Percentiles rank a stretch among this genome's conserved stretches.
These are phyloP conservation scores for Glycine tomentella DNA, from an alignment of 306 rosid species.

Conservation along the genomic window DNA sequence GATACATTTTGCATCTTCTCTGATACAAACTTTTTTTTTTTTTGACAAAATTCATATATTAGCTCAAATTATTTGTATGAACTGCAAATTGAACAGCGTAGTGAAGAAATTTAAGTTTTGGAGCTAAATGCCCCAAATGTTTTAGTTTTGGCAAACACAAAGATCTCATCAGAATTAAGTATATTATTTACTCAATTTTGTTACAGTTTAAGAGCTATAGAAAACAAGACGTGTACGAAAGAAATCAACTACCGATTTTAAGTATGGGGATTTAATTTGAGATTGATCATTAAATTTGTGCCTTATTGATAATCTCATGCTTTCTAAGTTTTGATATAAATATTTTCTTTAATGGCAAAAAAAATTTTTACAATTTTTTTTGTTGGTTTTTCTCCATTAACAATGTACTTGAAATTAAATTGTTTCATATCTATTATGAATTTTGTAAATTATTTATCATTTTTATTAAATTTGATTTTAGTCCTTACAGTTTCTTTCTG, in stretches of 20 bases:
- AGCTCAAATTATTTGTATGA: slow-evolving; percentile 6
- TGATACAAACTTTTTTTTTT: not conserved
- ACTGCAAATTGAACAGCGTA: slow-evolving; percentile 1
- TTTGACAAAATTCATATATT: not conserved
- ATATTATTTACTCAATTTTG: not conserved
- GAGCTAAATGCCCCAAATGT: not conserved
- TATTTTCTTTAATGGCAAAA: no score
- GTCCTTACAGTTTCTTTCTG: not conserved
- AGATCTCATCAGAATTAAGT: not conserved
- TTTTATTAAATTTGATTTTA: not conserved
- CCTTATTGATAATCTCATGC: not conserved
- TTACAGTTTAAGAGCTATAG: not conserved
- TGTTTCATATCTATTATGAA: not conserved
- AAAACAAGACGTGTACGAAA: not conserved
- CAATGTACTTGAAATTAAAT: not conserved
- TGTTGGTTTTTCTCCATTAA: not conserved
- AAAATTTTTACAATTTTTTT: not conserved
- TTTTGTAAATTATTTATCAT: not conserved
- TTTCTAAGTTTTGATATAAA: not conserved
- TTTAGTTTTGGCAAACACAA: not conserved
- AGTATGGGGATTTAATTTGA: not conserved
- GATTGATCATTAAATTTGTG: not conserved
- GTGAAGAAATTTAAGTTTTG: not conserved
- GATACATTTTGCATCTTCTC: not conserved
- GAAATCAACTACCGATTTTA: no score